Evolutionary conservation across 2,329 filamentous ascomycete species (phyloP).

Genomic region (Hysterium pulicare): DNA sequence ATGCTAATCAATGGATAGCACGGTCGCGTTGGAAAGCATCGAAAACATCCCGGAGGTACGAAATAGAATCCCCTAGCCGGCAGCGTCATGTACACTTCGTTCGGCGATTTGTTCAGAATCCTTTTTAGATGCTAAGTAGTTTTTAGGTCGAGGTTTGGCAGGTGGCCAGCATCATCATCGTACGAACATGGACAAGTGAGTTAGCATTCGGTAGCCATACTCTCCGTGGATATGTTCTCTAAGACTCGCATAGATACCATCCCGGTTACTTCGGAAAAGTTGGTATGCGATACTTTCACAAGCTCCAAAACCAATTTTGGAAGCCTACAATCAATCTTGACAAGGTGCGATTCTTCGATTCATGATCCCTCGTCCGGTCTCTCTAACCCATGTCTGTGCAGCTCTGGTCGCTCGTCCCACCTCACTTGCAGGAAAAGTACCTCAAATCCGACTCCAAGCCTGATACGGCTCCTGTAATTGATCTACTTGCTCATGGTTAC

Average conservation of each 20-base stretch:
- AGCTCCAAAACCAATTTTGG: conserved; percentile 94
- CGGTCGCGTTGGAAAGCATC: conserved; percentile 98
- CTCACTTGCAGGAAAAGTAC: conserved; percentile 92
- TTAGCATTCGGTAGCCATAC: too few relatives aligned
- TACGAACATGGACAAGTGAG: conserved; percentile 80
- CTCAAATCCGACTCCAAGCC: conserved; percentile 67
- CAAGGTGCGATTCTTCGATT: conserved; percentile 66
- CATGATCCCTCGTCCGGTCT: background rate
- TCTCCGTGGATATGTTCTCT: conserved; percentile 55
- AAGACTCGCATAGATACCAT: conserved; percentile 85
- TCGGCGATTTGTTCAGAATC: too few relatives aligned
- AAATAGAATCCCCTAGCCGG: too few relatives aligned
- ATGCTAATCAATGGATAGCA: too few relatives aligned
- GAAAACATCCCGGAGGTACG: conserved; percentile 76
- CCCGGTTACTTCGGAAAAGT: conserved; percentile 99
- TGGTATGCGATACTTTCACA: conserved; percentile 73
- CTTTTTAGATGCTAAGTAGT: too few relatives aligned
- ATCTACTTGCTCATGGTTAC: conserved; percentile 96
- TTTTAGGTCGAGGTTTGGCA: conserved; percentile 81
- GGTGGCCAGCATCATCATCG: conserved; percentile 86
- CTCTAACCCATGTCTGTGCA: conserved; percentile 42
- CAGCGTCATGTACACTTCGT: too few relatives aligned
- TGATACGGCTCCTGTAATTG: conserved; percentile 94
- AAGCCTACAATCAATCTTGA: conserved; percentile 98
- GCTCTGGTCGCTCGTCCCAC: conserved; percentile 94